phyloP scores from a whole-genome alignment of 1,284 basidiomycete genomes.

The Heliocybe sulcata region DNA sequence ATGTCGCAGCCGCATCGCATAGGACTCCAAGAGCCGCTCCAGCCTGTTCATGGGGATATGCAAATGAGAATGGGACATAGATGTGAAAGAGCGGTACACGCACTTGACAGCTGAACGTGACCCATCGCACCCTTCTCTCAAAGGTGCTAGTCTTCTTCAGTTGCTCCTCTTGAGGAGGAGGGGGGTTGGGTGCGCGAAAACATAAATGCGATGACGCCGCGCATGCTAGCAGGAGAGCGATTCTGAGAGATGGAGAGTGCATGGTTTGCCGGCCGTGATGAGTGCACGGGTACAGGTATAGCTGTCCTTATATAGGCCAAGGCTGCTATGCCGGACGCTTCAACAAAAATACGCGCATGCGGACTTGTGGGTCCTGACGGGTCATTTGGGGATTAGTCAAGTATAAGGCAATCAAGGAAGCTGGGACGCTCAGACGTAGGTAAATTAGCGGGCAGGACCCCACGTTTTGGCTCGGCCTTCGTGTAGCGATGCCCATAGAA shows the following conservation, averaged over 20 bases:
- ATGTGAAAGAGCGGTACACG: background rate
- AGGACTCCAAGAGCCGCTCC: background rate
- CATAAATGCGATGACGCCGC: background rate
- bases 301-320: background rate
- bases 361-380: background rate
- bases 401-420: background rate
- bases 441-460: background rate
- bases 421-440: background rate
- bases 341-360: background rate
- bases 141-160: background rate
- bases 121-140: background rate
- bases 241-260: background rate
- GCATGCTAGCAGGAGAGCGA: background rate
- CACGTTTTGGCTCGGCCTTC: background rate
- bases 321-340: background rate
- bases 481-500: background rate
- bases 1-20: background rate
- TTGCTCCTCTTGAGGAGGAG: background rate
- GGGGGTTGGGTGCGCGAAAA: background rate
- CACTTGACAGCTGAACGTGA: background rate
- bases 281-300: background rate
- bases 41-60: background rate
- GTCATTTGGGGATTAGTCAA: background rate
- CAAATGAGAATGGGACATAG: background rate
- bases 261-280: background rate